Conservation (phyloP, 1,284 basidiomycete species). For the Moesziomyces sp. region DNA sequence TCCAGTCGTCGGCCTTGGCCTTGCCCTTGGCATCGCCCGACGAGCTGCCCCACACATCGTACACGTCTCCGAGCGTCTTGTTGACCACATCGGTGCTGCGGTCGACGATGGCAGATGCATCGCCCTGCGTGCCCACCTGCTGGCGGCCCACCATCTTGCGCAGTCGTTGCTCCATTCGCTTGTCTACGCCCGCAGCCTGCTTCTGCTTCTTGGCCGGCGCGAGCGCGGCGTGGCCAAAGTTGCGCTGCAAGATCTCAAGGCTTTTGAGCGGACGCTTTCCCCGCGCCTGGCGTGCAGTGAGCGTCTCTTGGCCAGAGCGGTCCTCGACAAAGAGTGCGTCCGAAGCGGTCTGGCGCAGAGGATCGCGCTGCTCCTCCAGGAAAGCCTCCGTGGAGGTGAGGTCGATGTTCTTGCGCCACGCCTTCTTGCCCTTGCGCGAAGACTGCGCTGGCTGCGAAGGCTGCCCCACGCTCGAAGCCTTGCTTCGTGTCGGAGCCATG, state of each 20-base stretch:
- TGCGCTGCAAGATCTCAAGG: constrained; percentile 82
- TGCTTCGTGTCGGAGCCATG: constrained; percentile 37
- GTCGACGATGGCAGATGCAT: constrained; percentile 17
- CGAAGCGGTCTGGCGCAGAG: constrained; percentile 36
- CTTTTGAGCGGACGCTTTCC: constrained; percentile 75
- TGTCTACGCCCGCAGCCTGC: constrained; percentile 42
- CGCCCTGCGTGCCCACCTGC: constrained; percentile 16
- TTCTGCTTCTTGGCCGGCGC: constrained; percentile 74
- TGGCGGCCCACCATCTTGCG: constrained; percentile 43
- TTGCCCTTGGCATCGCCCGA: constrained; percentile 27
- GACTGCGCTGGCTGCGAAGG: constrained; percentile 72
- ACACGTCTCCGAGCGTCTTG: constrained; percentile 19
- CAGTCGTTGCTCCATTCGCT: constrained; percentile 44
- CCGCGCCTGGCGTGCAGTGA: constrained; percentile 53
- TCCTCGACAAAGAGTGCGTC: constrained; percentile 41
- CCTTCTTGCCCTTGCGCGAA: constrained; percentile 86
- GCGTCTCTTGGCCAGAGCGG: constrained; percentile 70
- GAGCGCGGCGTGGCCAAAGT: constrained; percentile 73
- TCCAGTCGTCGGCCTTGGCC: constrained; percentile 23
- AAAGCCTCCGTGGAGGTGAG: constrained; percentile 51
- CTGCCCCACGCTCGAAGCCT: constrained; percentile 24
- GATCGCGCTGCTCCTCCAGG: constrained; percentile 53
- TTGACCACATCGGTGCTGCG: constrained; percentile 24
- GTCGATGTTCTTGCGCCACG: constrained; percentile 84
- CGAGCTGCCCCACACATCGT: constrained; percentile 37